Percentiles rank a stretch among this genome's conserved stretches.
These are phyloP conservation scores for Cinnamomum micranthum DNA, from an alignment of 164 flowering plant species.

Conservation along the genomic window DNA sequence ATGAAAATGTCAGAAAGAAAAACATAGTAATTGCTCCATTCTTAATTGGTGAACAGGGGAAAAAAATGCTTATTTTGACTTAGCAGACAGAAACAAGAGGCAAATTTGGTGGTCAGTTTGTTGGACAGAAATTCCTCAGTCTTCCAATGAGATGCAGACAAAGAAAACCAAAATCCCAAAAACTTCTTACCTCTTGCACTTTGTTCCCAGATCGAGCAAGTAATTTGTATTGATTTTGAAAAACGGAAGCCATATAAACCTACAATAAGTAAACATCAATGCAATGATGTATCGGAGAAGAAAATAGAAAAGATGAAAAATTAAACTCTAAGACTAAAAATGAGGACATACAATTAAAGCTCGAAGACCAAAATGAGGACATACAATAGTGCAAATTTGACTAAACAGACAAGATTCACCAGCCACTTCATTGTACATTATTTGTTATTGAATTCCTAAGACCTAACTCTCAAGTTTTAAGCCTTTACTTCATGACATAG, in stretches of 20 bases:
- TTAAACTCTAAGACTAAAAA: not conserved
- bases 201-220: slow-evolving; percentile 94
- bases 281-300: slow-evolving; percentile 1
- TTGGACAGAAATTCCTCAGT: not conserved
- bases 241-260: slow-evolving; percentile 97
- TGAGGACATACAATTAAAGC: not conserved
- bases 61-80: not conserved
- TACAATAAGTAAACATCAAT: slow-evolving; percentile 21
- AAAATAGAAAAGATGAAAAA: not conserved
- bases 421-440: too few relatives aligned
- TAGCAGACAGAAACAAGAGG: not conserved
- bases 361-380: too few relatives aligned
- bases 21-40: not conserved
- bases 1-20: not conserved
- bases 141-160: not conserved
- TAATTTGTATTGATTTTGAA: slow-evolving; percentile 80
- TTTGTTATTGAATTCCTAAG: too few relatives aligned
- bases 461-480: too few relatives aligned
- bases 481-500: too few relatives aligned
- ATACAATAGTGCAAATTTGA: not conserved
- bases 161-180: not conserved
- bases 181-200: slow-evolving; percentile 78
- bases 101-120: not conserved
- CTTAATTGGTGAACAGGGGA: not conserved
- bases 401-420: not conserved